Evolutionary conservation across 2,329 filamentous ascomycete genomes (phyloP), one percentile per base, ranked within the genome.

Genomic region (Arachnomyces sp.): DNA sequence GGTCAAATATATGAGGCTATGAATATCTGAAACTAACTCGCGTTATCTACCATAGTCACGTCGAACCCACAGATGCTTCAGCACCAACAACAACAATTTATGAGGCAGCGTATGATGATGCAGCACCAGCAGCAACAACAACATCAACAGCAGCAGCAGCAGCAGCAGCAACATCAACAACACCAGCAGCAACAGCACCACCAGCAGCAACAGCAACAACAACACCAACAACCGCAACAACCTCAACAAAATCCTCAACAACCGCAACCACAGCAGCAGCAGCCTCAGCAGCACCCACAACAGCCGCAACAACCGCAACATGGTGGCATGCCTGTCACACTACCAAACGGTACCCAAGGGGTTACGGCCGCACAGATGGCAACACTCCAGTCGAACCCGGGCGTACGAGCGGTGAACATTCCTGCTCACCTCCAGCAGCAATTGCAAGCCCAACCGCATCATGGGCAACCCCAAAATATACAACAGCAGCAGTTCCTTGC

Each of bases 51-150:
- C 38, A 33, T 50, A 64, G 61, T 63, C 43, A 50, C 60, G 18
- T 62, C 60, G 39, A 68, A 67, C 40, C 63, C 64, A 16, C 65
- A 72, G 49, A 59, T 72, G 45, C 50, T 67, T 36, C 53, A 57
- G 28, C 53, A 55, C 28, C 44, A 49, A 16, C 49, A 49, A 15
- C 40, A 48, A 14, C 20, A 25, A 25, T 25, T 25, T 5, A 25
- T 25, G 20, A 5, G 20, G 20, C 20, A 25, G 20, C 20, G 20
- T 25, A 25, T 25, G 20, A 25, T 25, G 20, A 5, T 25, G 28
- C 55, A 58, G 16, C 52, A 54, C n/a, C 49, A 51, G 15, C 57
- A 59, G 32, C 54, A 54, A 28, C 30, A 49, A 29, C 43, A 49
- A 36, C 46, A 51, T 20, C 50, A 54, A 29, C 51, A 52, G 33